Evolutionary conservation across 768 basidiomycete species (phyloP), one percentile per base, ranked within the genome.

Genomic region (Serendipita vermifera): DNA sequence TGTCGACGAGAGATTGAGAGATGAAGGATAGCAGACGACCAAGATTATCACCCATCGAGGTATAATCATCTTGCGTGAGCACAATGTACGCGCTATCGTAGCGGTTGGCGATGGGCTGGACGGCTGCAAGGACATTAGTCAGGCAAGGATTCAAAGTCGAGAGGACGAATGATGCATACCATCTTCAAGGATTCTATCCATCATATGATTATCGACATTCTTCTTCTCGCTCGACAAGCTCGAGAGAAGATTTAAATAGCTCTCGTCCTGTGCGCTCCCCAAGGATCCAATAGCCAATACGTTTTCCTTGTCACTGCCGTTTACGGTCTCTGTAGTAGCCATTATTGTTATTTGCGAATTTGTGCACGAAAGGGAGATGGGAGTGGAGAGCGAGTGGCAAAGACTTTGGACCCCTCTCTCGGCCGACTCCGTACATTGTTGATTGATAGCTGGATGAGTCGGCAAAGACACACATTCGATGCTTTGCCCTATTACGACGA

Each of bases 401-500:
- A n/a, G n/a, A n/a, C n/a, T n/a, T n/a, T n/a, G n/a, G n/a, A n/a
- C n/a, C n/a, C n/a, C n/a, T n/a, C n/a, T n/a, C n/a, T n/a, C n/a
- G n/a, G n/a, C n/a, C n/a, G n/a, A n/a, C n/a, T n/a, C n/a, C n/a
- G n/a, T n/a, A n/a, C n/a, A n/a, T n/a, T n/a, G n/a, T n/a, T n/a
- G n/a, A n/a, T n/a, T n/a, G n/a, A n/a, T n/a, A n/a, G n/a, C n/a
- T n/a, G n/a, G n/a, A 33, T 55, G 54, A 26, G 29, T 32, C 57
- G 41, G 59, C 41, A 54, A 35, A 13, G 27, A 53, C 72, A 73
- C 57, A 73, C 84, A 33, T 79, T 90, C 62, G 91, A 96, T 69
- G 86, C 90, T 24, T 75, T 96, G 60, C 92, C 92, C 15, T 97
- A 96, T 71, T 91, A 88, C 64, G 92, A 97, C 72, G 87, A 91